phyloP scores from a whole-genome alignment of 306 rosid genomes.

The Quercus alba region DNA sequence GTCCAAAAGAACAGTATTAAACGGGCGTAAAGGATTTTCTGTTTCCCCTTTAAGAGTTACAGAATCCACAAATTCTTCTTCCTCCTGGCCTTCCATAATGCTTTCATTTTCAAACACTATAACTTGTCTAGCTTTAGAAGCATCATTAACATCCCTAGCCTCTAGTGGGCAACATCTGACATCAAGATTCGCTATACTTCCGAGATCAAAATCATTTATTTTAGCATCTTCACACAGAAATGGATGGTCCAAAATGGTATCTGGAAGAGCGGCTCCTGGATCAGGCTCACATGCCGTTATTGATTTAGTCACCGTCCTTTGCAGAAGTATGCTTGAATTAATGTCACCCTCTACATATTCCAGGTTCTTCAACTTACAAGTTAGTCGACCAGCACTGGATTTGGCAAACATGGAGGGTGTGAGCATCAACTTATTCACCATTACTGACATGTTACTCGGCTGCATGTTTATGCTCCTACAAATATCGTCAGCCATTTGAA shows the following conservation, averaged over 20 bases:
- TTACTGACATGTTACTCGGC: neutral
- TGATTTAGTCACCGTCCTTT: neutral
- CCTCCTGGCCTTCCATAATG: constrained; percentile 14
- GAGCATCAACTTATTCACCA: neutral
- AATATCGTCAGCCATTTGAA: constrained; percentile 1
- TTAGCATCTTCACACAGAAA: constrained; percentile 5
- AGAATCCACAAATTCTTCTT: constrained; percentile 11
- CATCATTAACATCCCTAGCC: constrained; percentile 6
- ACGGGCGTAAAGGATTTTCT: neutral
- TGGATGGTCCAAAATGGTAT: constrained; percentile 5
- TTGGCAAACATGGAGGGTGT: neutral
- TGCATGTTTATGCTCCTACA: neutral
- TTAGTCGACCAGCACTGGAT: neutral
- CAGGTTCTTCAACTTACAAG: constrained; percentile 6
- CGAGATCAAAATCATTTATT: neutral
- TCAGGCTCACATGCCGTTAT: neutral
- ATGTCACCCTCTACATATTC: constrained; percentile 2
- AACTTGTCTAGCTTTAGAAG: neutral
- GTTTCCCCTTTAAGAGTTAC: constrained; percentile 4
- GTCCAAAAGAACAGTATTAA: neutral
- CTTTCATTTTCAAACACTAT: constrained; percentile 5
- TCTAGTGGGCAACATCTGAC: neutral
- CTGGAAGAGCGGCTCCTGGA: neutral
- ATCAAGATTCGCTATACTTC: constrained; percentile 1
- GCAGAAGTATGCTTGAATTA: neutral